Evolutionary conservation across 2,329 filamentous ascomycete genomes (phyloP).

Genomic region (Apiospora phragmitis): DNA sequence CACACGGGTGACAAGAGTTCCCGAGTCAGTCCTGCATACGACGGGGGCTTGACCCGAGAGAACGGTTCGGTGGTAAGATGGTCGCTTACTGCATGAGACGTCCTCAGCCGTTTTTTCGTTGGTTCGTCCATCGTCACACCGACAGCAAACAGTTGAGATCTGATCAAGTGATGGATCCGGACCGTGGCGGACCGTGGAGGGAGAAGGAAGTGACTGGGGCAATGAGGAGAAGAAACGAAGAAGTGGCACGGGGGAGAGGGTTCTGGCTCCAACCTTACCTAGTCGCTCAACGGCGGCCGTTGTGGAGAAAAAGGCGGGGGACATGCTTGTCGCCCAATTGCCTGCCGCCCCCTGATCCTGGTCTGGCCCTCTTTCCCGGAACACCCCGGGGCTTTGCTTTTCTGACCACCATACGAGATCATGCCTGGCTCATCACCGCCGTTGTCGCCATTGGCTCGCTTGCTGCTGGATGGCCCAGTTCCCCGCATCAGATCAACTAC

Average conservation of each 20-base stretch:
- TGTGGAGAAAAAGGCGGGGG: conserved; percentile 11
- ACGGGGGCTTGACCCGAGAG: background rate
- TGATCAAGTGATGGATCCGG: conserved; percentile 1
- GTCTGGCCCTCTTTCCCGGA: background rate
- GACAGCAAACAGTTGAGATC: background rate
- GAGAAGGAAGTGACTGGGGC: background rate
- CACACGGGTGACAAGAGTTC: background rate
- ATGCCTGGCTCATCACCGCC: background rate
- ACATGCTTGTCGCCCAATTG: background rate
- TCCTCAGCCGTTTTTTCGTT: conserved; percentile 40
- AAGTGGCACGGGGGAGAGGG: background rate
- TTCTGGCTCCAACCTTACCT: too few relatives aligned
- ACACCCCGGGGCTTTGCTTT: background rate
- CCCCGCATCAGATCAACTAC: background rate
- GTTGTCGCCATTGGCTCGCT: background rate
- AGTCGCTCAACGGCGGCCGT: background rate
- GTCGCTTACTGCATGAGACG: conserved; percentile 41
- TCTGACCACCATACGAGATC: background rate
- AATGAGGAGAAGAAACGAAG: background rate
- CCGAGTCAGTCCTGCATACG: background rate
- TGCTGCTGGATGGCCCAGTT: background rate
- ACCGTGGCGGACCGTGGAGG: conserved; percentile 16
- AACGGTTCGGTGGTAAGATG: background rate
- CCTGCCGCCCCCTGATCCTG: background rate
- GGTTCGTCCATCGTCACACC: conserved; percentile 25